Evolutionary conservation across 768 basidiomycete species (phyloP), one percentile per base, ranked within the genome.

Genomic region (Amanita jacksonii): DNA sequence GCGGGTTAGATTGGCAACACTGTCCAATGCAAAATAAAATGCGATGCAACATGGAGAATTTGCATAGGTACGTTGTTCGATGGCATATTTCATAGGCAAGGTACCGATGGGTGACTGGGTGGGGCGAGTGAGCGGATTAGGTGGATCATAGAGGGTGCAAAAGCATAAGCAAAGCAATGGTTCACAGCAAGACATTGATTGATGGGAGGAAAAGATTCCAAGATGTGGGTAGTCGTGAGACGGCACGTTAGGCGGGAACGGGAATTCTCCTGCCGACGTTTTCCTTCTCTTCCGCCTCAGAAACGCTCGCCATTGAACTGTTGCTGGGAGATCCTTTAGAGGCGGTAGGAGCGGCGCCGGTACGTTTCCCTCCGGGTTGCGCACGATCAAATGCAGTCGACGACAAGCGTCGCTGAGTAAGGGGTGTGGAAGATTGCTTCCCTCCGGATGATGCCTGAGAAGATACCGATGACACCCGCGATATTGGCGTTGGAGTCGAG

Each of bases 211-310:
- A 23, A 10, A 20, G 37, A 12, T 28, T 22, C 8, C 37, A 40
- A 24, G 39, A 30, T 18, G 30, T 27, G 30, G 3, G 32, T 32
- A 18, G 13, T 15, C 15, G 23, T 22, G 31, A 23, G 31, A 23
- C 4, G 13, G 30, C 16, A 32, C 3, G 13, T 20, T 45, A 59
- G 36, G 59, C 59, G 43, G 61, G 59, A n/a, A 53, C 52, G 20
- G 66, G 61, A 47, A 67, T 51, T 55, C 53, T 65, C 45, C 61
- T 60, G 49, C 60, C 56, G 13, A 48, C 55, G 50, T 81, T 81
- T 62, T 80, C 78, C 61, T 80, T 81, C 55, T 80, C 78, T 42
- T 73, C 70, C 25, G 61, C 53, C 57, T 73, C 72, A 8, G 62
- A 57, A 20, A 64, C 52, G 48, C 67, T 72, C 12, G 67, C 18